Percentiles rank a stretch among this genome's conserved stretches.
These are phyloP conservation scores for Albugo laibachii DNA, from an alignment of 352 stramenopile genomes.

Conservation along the genomic window DNA sequence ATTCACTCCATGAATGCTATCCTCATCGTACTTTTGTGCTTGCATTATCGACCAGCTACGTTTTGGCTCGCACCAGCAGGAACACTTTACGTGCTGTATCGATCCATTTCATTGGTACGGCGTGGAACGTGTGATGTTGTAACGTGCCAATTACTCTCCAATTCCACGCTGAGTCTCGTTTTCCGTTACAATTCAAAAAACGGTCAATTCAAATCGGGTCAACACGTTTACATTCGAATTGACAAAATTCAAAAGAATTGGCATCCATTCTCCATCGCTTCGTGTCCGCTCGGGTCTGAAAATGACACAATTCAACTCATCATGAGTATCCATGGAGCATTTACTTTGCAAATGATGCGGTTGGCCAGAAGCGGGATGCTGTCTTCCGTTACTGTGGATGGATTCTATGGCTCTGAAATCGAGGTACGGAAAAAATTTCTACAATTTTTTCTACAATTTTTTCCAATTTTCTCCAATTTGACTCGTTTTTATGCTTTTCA, in stretches of 20 bases:
- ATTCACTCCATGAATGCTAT: constrained; percentile 29
- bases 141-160: constrained; percentile 15
- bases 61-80: constrained; percentile 37
- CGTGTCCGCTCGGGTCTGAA: constrained; percentile 22
- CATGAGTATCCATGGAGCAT: constrained; percentile 36
- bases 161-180: constrained; percentile 35
- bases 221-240: constrained; percentile 59
- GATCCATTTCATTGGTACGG: constrained; percentile 21
- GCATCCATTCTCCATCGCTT: constrained; percentile 58
- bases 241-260: constrained; percentile 34
- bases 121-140: constrained; percentile 22
- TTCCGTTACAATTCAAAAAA: constrained; percentile 7
- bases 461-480: no score
- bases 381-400: constrained; percentile 27
- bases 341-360: constrained; percentile 26
- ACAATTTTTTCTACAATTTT: not conserved
- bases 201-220: constrained; percentile 23
- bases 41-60: constrained; percentile 44
- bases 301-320: constrained; percentile 23
- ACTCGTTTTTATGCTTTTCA: not conserved
- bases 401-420: constrained; percentile 46
- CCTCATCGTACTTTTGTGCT: constrained; percentile 21
- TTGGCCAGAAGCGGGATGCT: constrained; percentile 23
- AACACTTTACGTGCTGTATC: constrained; percentile 40
- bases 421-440: constrained; percentile 6